These are phyloP conservation scores for Styphnolobium japonicum DNA, from an alignment of 306 rosid species.

Conservation along the genomic window DNA sequence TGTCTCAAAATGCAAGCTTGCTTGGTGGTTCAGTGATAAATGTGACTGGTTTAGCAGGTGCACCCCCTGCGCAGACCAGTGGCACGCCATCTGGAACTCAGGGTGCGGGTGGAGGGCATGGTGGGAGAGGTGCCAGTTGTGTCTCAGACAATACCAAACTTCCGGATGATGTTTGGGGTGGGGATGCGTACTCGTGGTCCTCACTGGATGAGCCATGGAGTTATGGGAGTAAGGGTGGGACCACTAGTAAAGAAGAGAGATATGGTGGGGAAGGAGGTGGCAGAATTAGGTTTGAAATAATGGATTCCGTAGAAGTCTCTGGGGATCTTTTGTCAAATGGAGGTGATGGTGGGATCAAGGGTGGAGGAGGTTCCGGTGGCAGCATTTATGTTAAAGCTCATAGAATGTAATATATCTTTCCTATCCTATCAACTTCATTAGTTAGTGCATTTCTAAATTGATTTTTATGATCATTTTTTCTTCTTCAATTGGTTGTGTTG, in stretches of 20 bases:
- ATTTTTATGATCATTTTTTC: not conserved
- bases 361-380: constrained; percentile 99
- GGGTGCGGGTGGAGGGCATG: constrained; percentile 93
- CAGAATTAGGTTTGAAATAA: constrained; percentile 48
- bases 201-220: constrained; percentile 63
- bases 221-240: constrained; percentile 92
- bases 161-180: constrained; percentile 96
- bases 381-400: constrained; percentile 72
- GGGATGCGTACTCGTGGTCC: constrained; percentile 90
- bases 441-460: constrained; percentile 1
- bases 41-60: constrained; percentile 75
- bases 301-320: constrained; percentile 43
- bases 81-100: constrained; percentile 83
- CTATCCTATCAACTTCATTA: not conserved
- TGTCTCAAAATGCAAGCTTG: constrained; percentile 29
- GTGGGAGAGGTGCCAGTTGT: constrained; percentile 96
- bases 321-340: constrained; percentile 80
- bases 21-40: constrained; percentile 33
- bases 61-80: constrained; percentile 80
- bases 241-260: constrained; percentile 67
- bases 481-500: not conserved
- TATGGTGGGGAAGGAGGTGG: constrained; percentile 99
- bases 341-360: constrained; percentile 81
- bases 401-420: constrained; percentile 60
- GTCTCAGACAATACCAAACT: constrained; percentile 80